Percentiles rank a stretch among this genome's conserved stretches.
phyloP scores from a whole-genome alignment of 805 yeast species.

The Komagataella populi region DNA sequence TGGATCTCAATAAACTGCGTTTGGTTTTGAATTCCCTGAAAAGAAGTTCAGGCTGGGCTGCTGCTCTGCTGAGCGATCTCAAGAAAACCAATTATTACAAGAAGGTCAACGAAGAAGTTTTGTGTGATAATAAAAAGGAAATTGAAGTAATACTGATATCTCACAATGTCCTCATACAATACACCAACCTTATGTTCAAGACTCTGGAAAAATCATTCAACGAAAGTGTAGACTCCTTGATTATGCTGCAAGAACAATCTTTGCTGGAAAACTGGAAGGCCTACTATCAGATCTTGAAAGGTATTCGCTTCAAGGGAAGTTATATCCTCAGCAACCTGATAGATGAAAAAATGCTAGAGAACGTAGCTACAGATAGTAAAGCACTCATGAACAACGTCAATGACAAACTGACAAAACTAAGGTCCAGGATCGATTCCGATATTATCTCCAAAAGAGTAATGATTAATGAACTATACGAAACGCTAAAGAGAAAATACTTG shows the following conservation, averaged over 20 bases:
- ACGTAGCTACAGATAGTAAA: slow-evolving; percentile 5
- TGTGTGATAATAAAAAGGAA: slow-evolving; percentile 11
- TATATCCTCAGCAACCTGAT: slow-evolving; percentile 13
- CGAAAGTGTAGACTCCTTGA: slow-evolving; percentile 18
- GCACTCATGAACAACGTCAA: slow-evolving; percentile 7
- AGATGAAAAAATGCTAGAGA: slow-evolving; percentile 14
- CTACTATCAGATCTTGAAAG: slow-evolving; percentile 15
- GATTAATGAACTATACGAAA: slow-evolving; percentile 27
- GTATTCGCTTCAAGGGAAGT: slow-evolving; percentile 9
- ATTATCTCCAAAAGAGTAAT: slow-evolving; percentile 19
- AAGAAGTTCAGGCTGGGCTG: slow-evolving; percentile 23
- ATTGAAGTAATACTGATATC: slow-evolving; percentile 33
- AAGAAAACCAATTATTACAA: slow-evolving; percentile 11
- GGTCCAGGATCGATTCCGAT: slow-evolving; percentile 21
- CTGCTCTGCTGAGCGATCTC: slow-evolving; percentile 21
- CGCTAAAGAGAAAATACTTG: background rate
- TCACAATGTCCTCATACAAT: slow-evolving; percentile 35
- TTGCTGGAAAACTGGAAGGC: slow-evolving; percentile 27
- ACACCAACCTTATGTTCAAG: slow-evolving; percentile 29
- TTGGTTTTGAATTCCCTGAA: slow-evolving; percentile 23
- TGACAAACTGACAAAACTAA: slow-evolving; percentile 15
- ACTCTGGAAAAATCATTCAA: slow-evolving; percentile 26
- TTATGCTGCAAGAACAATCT: slow-evolving; percentile 25
- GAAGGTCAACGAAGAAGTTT: slow-evolving; percentile 3
- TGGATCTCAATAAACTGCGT: slow-evolving; percentile 20